phyloP scores from a whole-genome alignment of 257 asterid genomes.

The Nicotiana tabacum region DNA sequence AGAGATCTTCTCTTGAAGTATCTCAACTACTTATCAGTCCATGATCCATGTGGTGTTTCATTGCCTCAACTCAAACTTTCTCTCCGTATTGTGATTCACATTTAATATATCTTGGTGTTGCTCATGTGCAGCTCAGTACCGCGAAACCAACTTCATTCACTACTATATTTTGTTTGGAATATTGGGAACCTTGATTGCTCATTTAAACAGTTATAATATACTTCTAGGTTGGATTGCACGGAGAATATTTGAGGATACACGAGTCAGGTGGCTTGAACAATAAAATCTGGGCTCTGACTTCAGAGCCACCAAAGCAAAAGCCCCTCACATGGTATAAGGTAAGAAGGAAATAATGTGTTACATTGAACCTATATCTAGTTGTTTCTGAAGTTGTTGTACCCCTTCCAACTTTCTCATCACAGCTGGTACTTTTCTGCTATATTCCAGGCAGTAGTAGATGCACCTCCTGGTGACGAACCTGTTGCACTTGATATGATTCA shows the following conservation, averaged over 20 bases:
- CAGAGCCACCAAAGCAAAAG: slow-evolving; percentile 67
- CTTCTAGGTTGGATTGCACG: slow-evolving; percentile 71
- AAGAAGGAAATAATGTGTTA: slow-evolving; percentile 1
- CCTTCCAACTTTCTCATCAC: neutral
- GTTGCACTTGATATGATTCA: slow-evolving; percentile 82
- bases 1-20: neutral
- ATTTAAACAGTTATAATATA: slow-evolving; percentile 1
- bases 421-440: neutral
- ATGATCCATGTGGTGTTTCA: neutral
- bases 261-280: slow-evolving; percentile 37
- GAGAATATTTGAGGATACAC: slow-evolving; percentile 58
- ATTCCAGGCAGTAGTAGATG: slow-evolving; percentile 60
- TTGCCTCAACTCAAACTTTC: neutral
- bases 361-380: neutral
- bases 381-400: neutral
- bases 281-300: slow-evolving; percentile 58
- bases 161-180: neutral
- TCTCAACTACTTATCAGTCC: neutral
- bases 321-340: slow-evolving; percentile 98
- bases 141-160: neutral
- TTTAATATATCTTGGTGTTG: neutral
- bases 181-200: neutral
- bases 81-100: neutral
- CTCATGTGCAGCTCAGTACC: neutral
- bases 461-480: slow-evolving; percentile 82